Evolutionary conservation across 129 eudicot genomes (phyloP).

Genomic region (Chrysanthemum seticuspe): DNA sequence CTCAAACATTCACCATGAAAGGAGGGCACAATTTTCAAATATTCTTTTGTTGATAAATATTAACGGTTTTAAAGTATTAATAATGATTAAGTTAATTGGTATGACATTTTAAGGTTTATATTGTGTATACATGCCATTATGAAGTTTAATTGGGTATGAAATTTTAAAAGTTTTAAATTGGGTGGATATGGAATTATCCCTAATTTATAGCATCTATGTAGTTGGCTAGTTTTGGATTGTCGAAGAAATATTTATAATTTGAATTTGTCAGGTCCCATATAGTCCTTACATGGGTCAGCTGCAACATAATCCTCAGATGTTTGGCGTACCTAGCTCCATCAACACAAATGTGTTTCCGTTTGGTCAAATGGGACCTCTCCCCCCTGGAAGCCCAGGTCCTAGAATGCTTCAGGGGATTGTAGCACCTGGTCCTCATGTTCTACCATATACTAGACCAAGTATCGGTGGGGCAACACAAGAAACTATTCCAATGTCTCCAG

Average conservation of each 20-base stretch:
- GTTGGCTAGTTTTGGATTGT: conserved; percentile 10
- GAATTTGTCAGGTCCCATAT: conserved; percentile 40
- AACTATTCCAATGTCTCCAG: conserved; percentile 44
- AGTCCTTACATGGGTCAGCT: conserved; percentile 42
- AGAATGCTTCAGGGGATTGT: conserved; percentile 39
- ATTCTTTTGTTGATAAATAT: no score
- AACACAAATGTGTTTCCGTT: conserved; percentile 39
- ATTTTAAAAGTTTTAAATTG: no score
- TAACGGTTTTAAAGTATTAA: no score
- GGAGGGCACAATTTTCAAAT: no score
- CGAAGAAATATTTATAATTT: conserved; percentile 3
- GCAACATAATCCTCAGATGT: conserved; percentile 51
- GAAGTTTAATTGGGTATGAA: no score
- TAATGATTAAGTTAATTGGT: no score
- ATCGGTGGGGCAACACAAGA: conserved; percentile 43
- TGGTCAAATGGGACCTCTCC: conserved; percentile 45
- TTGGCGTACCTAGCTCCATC: conserved; percentile 40
- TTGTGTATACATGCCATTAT: no score
- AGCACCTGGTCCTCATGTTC: conserved; percentile 46
- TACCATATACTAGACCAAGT: conserved; percentile 46
- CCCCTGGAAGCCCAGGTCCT: conserved; percentile 47
- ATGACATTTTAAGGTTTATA: no score
- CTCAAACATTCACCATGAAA: no score
- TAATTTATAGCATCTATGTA: neutral
- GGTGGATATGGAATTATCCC: no score